phyloP scores from a whole-genome alignment of 2,329 filamentous ascomycete genomes.

The Colletotrichum sp. region DNA sequence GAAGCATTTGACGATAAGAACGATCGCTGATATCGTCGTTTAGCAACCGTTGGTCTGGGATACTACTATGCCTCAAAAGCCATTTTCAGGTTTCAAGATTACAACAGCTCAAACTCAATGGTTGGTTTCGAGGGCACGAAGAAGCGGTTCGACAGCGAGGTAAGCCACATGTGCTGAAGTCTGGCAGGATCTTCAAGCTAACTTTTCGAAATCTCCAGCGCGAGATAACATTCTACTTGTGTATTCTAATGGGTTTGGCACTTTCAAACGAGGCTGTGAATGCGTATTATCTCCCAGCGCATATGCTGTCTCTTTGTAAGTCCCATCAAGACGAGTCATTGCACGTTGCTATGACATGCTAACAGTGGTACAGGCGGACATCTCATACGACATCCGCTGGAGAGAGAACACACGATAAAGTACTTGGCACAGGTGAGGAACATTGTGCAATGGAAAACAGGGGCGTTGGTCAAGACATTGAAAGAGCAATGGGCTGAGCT shows the following conservation, averaged over 20 bases:
- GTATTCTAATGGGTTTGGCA: slow-evolving; percentile 25
- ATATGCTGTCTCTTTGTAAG: slow-evolving; percentile 26
- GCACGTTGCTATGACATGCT: neutral
- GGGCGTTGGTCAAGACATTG: slow-evolving; percentile 20
- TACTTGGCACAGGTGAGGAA: slow-evolving; percentile 18
- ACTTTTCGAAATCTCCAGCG: neutral
- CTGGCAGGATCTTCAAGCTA: neutral
- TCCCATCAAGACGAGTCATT: no score
- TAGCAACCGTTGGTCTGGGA: slow-evolving; percentile 37
- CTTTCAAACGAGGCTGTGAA: slow-evolving; percentile 25
- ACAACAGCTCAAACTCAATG: slow-evolving; percentile 3
- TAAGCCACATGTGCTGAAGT: neutral
- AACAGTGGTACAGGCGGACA: neutral
- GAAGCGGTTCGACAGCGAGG: slow-evolving; percentile 5
- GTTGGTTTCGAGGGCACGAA: slow-evolving; percentile 13
- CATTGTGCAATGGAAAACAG: slow-evolving; percentile 14
- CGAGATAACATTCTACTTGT: slow-evolving; percentile 7
- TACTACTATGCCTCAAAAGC: slow-evolving; percentile 35
- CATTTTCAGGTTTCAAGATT: slow-evolving; percentile 20
- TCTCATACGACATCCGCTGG: neutral
- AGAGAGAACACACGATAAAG: slow-evolving; percentile 24
- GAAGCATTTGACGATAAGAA: fast-evolving
- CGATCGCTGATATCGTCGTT: neutral
- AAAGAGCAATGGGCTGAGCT: slow-evolving; percentile 10
- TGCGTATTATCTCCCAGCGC: slow-evolving; percentile 24